Conservation (phyloP, 78 protist species). For the Capsaspora owczarzaki region DNA sequence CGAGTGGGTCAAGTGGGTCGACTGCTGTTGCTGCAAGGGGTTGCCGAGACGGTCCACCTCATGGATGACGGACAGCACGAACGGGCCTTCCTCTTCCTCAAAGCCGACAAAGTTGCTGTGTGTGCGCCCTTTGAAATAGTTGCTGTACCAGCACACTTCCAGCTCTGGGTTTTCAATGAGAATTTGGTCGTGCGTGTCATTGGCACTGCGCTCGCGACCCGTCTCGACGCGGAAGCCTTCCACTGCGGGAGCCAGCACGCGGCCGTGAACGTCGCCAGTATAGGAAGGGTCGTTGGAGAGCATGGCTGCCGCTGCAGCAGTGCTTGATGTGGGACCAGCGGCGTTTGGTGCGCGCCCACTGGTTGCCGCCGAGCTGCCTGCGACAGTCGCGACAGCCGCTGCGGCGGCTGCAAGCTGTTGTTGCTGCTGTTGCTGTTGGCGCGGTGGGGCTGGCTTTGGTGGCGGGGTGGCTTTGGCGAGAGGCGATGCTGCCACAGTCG, state of each 20-base stretch:
- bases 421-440: too few relatives aligned
- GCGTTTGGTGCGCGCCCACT: too few relatives aligned
- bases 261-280: too few relatives aligned
- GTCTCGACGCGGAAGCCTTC: not conserved
- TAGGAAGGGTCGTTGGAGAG: too few relatives aligned
- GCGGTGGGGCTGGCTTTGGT: not conserved
- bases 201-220: not conserved
- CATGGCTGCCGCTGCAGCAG: too few relatives aligned
- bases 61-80: not conserved
- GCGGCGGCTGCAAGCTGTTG: too few relatives aligned
- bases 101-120: not conserved
- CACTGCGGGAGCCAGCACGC: not conserved
- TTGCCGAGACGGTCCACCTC: not conserved
- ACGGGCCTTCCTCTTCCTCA: not conserved
- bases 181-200: not conserved
- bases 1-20: not conserved
- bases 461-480: not conserved
- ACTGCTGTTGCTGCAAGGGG: not conserved
- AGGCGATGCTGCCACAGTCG: too few relatives aligned
- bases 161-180: not conserved
- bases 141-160: not conserved
- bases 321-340: too few relatives aligned
- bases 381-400: too few relatives aligned
- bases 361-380: too few relatives aligned
- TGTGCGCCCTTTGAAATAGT: not conserved